Percentiles rank a stretch among this genome's conserved stretches.
Conservation (phyloP, 2,329 filamentous ascomycete species). For the Aschersonia sp. region DNA sequence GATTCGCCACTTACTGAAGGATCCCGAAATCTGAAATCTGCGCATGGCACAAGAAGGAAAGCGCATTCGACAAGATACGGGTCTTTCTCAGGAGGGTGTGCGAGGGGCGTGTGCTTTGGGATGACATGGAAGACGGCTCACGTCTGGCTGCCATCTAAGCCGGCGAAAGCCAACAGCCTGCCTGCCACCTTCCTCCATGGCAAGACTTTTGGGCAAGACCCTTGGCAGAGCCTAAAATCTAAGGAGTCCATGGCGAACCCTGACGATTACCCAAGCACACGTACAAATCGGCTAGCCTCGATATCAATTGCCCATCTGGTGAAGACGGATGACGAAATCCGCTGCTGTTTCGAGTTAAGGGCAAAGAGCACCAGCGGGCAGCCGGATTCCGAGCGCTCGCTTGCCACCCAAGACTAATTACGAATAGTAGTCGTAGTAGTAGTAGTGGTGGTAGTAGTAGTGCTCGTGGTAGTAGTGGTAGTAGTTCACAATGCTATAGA, state of each 20-base stretch:
- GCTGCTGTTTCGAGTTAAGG: no score
- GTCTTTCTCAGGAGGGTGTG: not conserved
- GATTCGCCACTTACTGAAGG: not conserved
- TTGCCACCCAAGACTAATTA: no score
- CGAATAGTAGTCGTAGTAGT: no score
- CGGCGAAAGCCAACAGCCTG: not conserved
- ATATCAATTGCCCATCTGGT: not conserved
- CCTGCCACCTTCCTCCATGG: not conserved
- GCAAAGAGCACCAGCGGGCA: no score
- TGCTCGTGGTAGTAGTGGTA: no score
- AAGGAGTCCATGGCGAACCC: not conserved
- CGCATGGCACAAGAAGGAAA: not conserved
- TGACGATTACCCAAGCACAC: not conserved
- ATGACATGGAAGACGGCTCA: not conserved
- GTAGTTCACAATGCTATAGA: not conserved
- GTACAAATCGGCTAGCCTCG: not conserved
- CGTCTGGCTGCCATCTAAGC: not conserved
- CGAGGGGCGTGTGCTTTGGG: not conserved
- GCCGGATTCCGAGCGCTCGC: no score
- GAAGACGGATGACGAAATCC: not conserved
- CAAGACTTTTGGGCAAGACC: not conserved
- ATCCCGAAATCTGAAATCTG: not conserved
- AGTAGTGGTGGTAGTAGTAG: no score
- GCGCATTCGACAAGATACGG: not conserved
- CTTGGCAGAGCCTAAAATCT: not conserved